Base-by-base conservation (phyloP, 139 green algal genomes). In the Chlamydomonas sp. region DNA sequence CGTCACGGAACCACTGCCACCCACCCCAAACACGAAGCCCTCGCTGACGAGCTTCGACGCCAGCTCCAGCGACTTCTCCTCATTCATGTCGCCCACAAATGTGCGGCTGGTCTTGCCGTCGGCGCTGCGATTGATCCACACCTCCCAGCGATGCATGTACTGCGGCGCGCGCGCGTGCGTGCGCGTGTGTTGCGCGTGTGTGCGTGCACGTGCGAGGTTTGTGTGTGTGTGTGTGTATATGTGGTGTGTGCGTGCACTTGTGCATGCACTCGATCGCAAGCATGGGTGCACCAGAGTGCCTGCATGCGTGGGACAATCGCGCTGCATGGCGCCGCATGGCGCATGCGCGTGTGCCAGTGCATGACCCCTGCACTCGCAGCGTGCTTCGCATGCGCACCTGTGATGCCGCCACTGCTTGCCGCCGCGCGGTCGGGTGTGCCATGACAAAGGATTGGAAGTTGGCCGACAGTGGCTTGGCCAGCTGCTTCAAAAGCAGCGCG, bases 31-130 rank as follows among this genome's bases (percentile, higher is more conserved):
- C n/a, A 95, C 62, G 65, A 95, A 93, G 29, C 83, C 82, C 71
- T 95, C 89, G 28, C 73, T 85, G 13, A 80, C 87, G 26, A 94
- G 67, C 73, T 91, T 93, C 48, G 78, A 85, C 1, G 89, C 89
- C 70, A 94, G 63, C 65, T 92, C 79, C 48, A 95, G 34, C 0
- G 79, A 80, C 47, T 88, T 87, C 62, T 96, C 90, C 62, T 96
- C 90, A 6, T 83, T 89, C 84, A 96, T 90, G 37, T 82, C 62
- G 3, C 83, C 86, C 34, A 93, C 82, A 67, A 93, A 92, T 0
- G 80, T 81, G 24, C 73, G 81, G 28, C 85, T 85, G 3, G 75
- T 75, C 63, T 83, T 89, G 36, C 90, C 88, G 67, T 95, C 88
- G 3, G 88, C 89, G 8, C 81, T 78, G 2, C 89, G 79, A 0